Conservation (phyloP, 345 rosid species). For the Murraya paniculata region DNA sequence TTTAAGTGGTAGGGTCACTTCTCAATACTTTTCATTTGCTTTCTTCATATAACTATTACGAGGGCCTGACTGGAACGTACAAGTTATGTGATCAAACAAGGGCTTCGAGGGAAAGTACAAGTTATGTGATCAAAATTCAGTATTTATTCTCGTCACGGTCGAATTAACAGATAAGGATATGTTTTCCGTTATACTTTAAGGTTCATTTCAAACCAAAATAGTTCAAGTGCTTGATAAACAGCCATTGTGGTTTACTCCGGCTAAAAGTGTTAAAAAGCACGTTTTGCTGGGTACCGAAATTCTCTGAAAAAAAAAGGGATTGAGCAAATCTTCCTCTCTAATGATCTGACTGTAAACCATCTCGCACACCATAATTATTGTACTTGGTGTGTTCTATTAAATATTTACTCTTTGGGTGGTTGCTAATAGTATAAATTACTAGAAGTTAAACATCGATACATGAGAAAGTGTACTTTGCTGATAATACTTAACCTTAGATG, state of each 20-base stretch:
- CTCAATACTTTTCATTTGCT: neutral
- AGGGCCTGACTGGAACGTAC: too few species aligned
- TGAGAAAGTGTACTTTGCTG: neutral
- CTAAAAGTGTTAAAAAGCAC: neutral
- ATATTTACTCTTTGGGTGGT: neutral
- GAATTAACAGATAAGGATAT: neutral
- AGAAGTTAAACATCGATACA: neutral
- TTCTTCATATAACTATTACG: too few species aligned
- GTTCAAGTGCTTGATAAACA: neutral
- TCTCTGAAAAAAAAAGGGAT: neutral
- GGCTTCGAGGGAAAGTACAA: too few species aligned
- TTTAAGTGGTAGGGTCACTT: constrained; percentile 8
- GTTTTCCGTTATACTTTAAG: neutral
- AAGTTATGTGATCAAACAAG: too few species aligned
- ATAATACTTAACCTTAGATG: neutral
- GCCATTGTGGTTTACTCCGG: neutral
- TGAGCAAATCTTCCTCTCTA: neutral
- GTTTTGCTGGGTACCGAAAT: neutral
- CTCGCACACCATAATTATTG: neutral
- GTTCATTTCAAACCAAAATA: too few species aligned
- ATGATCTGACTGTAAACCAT: neutral
- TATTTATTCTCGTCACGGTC: too few species aligned
- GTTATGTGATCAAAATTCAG: too few species aligned
- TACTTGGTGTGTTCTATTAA: neutral
- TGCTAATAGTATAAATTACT: neutral